Evolutionary conservation across 805 yeast species (phyloP).

Genomic region (Lipomyces lipofer): DNA sequence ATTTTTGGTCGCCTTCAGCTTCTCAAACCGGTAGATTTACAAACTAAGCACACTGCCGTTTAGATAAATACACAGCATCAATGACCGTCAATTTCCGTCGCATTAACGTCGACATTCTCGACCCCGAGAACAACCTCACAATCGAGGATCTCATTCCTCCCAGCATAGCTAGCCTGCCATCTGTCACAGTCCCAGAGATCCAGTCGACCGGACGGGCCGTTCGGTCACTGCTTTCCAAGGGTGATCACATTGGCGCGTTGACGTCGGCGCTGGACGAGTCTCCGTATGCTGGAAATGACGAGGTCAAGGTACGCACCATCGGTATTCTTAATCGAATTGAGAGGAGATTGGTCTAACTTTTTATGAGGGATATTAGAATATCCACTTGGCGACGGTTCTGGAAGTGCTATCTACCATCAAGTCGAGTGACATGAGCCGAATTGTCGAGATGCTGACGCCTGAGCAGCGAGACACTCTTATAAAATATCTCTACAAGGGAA

Average conservation of each 20-base stretch:
- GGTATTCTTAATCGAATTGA: no score
- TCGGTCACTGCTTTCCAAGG: slow-evolving; percentile 65
- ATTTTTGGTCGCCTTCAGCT: no score
- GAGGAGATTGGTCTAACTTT: no score
- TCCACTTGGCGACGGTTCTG: slow-evolving; percentile 57
- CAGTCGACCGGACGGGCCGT: slow-evolving; percentile 43
- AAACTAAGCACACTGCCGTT: no score
- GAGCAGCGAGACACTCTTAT: slow-evolving; percentile 75
- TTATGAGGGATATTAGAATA: slow-evolving; percentile 38
- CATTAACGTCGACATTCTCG: slow-evolving; percentile 89
- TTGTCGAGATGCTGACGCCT: slow-evolving; percentile 58
- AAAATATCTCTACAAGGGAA: slow-evolving; percentile 82
- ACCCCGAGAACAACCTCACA: slow-evolving; percentile 69
- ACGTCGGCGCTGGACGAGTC: slow-evolving; percentile 64
- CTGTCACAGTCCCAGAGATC: slow-evolving; percentile 55
- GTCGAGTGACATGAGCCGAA: slow-evolving; percentile 62
- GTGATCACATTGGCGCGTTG: slow-evolving; percentile 70
- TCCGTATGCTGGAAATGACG: slow-evolving; percentile 76
- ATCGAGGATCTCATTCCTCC: slow-evolving; percentile 64
- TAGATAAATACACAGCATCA: no score
- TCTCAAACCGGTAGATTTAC: no score
- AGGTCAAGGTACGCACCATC: slow-evolving; percentile 45
- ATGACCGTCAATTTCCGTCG: slow-evolving; percentile 52
- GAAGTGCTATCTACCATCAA: slow-evolving; percentile 70
- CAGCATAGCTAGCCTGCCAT: slow-evolving; percentile 40